Evolutionary conservation across 1,284 basidiomycete genomes (phyloP).

Genomic region (Apiotrichum porosum): DNA sequence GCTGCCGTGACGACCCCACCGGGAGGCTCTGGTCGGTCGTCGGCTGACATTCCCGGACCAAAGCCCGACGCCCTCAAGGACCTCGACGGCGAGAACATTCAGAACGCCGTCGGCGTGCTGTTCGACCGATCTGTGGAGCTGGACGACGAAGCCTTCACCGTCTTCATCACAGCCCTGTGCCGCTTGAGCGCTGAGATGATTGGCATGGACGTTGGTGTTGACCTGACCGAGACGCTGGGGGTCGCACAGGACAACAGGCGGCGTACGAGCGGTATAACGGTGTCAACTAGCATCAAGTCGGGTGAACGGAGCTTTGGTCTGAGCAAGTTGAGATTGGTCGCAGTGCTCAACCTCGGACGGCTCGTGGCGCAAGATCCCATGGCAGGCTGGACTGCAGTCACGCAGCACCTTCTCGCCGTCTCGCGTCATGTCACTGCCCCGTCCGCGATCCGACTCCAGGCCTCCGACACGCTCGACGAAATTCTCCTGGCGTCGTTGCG

Average conservation of each 20-base stretch:
- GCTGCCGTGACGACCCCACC: background rate
- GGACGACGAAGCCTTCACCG: constrained; percentile 73
- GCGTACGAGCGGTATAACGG: constrained; percentile 75
- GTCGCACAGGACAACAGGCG: constrained; percentile 56
- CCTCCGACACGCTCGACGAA: constrained; percentile 77
- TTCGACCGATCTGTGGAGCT: constrained; percentile 79
- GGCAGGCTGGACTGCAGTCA: constrained; percentile 80
- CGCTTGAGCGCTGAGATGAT: constrained; percentile 84
- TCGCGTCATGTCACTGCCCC: constrained; percentile 61
- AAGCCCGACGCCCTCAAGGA: constrained; percentile 51
- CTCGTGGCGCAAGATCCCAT: constrained; percentile 72
- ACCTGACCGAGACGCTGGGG: too few relatives aligned
- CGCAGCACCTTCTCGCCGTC: constrained; percentile 69
- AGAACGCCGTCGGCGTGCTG: constrained; percentile 66
- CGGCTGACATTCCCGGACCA: constrained; percentile 14
- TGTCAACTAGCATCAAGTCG: constrained; percentile 65
- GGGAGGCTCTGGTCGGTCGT: background rate
- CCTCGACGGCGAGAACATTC: constrained; percentile 68
- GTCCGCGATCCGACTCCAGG: constrained; percentile 76
- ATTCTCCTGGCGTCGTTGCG: constrained; percentile 64
- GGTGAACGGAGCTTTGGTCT: constrained; percentile 67
- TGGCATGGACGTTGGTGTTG: constrained; percentile 60
- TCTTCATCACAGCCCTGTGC: constrained; percentile 77
- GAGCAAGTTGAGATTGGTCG: constrained; percentile 72
- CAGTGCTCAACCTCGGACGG: constrained; percentile 75